Evolutionary conservation across 148 eudicot genomes (phyloP).

Genomic region (Drosera capensis): DNA sequence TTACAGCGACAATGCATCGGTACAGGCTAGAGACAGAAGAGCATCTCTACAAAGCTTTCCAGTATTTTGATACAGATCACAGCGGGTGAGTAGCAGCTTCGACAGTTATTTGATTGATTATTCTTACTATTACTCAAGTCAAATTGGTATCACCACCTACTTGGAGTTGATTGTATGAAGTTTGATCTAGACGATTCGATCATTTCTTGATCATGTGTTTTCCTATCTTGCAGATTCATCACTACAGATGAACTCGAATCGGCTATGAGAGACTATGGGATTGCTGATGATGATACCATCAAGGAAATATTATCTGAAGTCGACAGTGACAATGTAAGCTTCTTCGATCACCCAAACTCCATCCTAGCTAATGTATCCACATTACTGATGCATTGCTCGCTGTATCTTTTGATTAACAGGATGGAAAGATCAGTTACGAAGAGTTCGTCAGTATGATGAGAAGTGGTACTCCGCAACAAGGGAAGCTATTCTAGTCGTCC

Average conservation of each 20-base stretch:
- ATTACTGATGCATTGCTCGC: neutral
- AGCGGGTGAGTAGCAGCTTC: slow-evolving; percentile 92
- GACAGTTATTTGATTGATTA: no score
- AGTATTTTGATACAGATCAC: slow-evolving; percentile 63
- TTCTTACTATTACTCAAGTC: no score
- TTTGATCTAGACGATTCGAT: no score
- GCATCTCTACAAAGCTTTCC: slow-evolving; percentile 66
- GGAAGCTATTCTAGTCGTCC: slow-evolving; percentile 14
- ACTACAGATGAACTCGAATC: slow-evolving; percentile 51
- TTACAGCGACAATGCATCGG: slow-evolving; percentile 82
- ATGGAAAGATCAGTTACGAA: slow-evolving; percentile 44
- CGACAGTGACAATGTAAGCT: slow-evolving; percentile 57
- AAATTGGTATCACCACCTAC: no score
- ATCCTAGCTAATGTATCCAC: neutral
- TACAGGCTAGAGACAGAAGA: slow-evolving; percentile 73
- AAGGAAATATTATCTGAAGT: slow-evolving; percentile 53
- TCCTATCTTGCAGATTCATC: slow-evolving; percentile 47
- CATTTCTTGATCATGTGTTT: no score
- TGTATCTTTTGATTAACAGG: slow-evolving; percentile 14
- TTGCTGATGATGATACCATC: slow-evolving; percentile 53
- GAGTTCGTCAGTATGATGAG: slow-evolving; percentile 78
- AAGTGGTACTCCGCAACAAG: slow-evolving; percentile 47
- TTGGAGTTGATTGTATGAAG: no score
- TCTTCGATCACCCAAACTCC: neutral
- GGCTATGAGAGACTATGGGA: slow-evolving; percentile 53